Base-by-base conservation (phyloP, 1,284 basidiomycete genomes). In the Xanthoconium separans region DNA sequence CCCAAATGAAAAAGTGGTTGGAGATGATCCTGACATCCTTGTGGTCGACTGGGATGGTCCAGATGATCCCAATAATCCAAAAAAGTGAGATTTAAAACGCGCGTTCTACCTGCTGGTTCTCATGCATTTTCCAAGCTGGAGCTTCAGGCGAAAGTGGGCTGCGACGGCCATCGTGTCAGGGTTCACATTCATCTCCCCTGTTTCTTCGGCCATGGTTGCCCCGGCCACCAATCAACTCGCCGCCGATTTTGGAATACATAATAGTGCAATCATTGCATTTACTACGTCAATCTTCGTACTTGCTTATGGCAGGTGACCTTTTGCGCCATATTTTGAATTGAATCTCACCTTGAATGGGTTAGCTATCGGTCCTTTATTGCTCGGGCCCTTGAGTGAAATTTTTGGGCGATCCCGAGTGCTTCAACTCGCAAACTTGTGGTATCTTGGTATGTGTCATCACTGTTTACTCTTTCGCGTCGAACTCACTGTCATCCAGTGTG, bases 281-380 rank as follows among this genome's bases (percentile, higher is more conserved):
- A 78, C 78, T 5, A 83, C 82, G 0, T 85, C 84, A 1, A 75
- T 91, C 1, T 91, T 90, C 60, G 75, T 91, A 0, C 73, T 89
- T 30, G 85, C 81, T 16, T 87, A 81, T 60, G 83, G 85, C 83
- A 44, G 53, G 68, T 55, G 4, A 13, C 27, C 8, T n/a, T 33
- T 44, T 2, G 12, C 36, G 12, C 1, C 22, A 24, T 2, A 22
- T 6, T 24, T 24, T n/a, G 4, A 6, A 11, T 29, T 29, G 6
- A 36, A 0, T 20, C 50, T 56, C 8, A 66, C 31, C 6, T n/a
- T 13, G 66, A 70, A 12, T 65, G 70, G 68, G 18, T 3, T 27
- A 70, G 68, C 60, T 15, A 57, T 82, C 42, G 83, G 81, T 0
- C 82, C 83, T 1, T 64, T 84, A 6, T 63, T 84, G 18, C 73